Evolutionary conservation across 2,329 filamentous ascomycete genomes (phyloP).

Genomic region (Aspergillus sp.): DNA sequence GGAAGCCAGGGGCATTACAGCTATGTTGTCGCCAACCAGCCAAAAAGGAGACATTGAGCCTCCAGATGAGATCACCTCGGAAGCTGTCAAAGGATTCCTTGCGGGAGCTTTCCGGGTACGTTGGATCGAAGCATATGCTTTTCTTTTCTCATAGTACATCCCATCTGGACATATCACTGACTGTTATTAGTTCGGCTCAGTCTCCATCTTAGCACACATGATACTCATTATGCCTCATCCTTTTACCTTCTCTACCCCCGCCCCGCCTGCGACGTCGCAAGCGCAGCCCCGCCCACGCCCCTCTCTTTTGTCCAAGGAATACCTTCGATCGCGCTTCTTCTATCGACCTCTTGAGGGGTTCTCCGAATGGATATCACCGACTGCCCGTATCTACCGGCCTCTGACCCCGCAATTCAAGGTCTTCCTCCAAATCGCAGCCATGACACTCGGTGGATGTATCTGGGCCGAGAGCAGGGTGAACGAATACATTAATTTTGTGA

Average conservation of each 20-base stretch:
- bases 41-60: constrained; percentile 36
- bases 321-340: constrained; percentile 26
- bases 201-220: constrained; percentile 44
- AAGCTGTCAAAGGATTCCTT: constrained; percentile 39
- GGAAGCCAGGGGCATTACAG: constrained; percentile 1
- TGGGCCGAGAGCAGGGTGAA: constrained; percentile 44
- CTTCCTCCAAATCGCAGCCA: constrained; percentile 43
- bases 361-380: constrained; percentile 42
- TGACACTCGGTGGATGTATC: constrained; percentile 46
- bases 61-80: constrained; percentile 36
- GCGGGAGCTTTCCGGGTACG: constrained; percentile 39
- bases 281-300: constrained; percentile 14
- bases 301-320: constrained; percentile 24
- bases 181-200: constrained; percentile 35
- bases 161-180: no score
- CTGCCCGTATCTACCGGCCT: constrained; percentile 40
- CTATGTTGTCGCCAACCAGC: constrained; percentile 39
- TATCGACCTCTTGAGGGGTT: constrained; percentile 44
- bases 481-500: constrained; percentile 41
- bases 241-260: constrained; percentile 32
- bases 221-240: constrained; percentile 40
- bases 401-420: constrained; percentile 48
- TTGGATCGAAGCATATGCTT: not conserved
- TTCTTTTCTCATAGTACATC: no score
- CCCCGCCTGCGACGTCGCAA: constrained; percentile 18